A percentile compares a stretch with the other conserved stretches of the same genome.
Evolutionary conservation across 495 filamentous ascomycete species (phyloP).

Genomic region (Daldinia grandis): DNA sequence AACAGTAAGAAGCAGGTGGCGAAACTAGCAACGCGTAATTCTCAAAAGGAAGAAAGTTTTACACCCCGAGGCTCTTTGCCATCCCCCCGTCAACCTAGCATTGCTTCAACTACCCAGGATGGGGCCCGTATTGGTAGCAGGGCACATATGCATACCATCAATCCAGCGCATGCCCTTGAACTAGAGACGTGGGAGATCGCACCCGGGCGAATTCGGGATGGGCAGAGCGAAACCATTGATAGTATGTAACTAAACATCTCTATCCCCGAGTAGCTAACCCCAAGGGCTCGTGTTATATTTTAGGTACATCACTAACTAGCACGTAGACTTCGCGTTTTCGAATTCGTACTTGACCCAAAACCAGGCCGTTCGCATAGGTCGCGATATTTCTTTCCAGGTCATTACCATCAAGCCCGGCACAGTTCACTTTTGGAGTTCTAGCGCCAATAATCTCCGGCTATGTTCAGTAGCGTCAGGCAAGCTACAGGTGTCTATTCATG

Average conservation of each 20-base stretch:
- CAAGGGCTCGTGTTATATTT: not conserved
- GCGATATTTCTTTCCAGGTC: slow-evolving; percentile 48
- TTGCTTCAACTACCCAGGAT: not conserved
- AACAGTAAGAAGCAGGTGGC: slow-evolving; percentile 7
- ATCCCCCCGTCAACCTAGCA: not conserved
- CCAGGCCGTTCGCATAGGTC: slow-evolving; percentile 39
- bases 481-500: slow-evolving; percentile 40
- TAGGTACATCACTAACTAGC: not conserved
- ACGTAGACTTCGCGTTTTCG: slow-evolving; percentile 50
- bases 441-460: slow-evolving; percentile 38
- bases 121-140: too few species aligned
- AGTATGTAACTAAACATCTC: slow-evolving; percentile 27
- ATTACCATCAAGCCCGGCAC: slow-evolving; percentile 44
- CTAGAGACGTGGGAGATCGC: slow-evolving; percentile 53
- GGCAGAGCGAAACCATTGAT: slow-evolving; percentile 16
- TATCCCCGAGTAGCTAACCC: not conserved
- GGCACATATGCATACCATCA: not conserved
- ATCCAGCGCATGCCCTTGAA: slow-evolving; percentile 40
- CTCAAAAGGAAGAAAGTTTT: not conserved
- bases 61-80: not conserved
- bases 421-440: slow-evolving; percentile 32
- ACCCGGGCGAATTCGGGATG: slow-evolving; percentile 42
- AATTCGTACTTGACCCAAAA: slow-evolving; percentile 48
- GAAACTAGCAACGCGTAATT: not conserved
- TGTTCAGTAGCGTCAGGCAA: slow-evolving; percentile 51